Percentiles rank a stretch among this genome's conserved stretches.
phyloP scores from a whole-genome alignment of 140 eudicot species.

The Flaveria floridana region DNA sequence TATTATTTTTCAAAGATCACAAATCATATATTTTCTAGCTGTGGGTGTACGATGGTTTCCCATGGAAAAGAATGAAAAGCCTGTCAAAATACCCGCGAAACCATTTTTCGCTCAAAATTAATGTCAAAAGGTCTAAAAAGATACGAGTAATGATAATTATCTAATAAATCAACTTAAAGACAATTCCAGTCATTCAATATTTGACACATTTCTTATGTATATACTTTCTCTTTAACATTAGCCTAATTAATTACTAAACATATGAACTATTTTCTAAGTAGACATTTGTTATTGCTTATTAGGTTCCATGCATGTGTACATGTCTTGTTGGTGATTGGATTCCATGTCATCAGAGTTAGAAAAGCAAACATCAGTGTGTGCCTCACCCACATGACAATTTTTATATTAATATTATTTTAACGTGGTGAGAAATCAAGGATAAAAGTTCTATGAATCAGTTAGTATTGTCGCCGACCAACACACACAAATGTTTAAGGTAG shows the following conservation, averaged over 20 bases:
- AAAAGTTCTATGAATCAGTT: slow-evolving; percentile 5
- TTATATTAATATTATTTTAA: background rate
- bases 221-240: background rate
- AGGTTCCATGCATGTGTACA: background rate
- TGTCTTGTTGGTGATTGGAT: slow-evolving; percentile 14
- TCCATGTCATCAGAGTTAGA: slow-evolving; percentile 25
- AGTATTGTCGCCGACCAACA: background rate
- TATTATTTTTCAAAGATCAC: no score
- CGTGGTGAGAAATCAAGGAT: background rate
- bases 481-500: slow-evolving; percentile 6
- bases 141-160: no score
- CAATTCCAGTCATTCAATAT: background rate
- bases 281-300: background rate
- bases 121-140: background rate
- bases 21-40: no score
- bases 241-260: background rate
- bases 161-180: background rate
- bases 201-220: background rate
- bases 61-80: no score
- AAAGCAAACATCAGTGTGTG: slow-evolving; percentile 37
- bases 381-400: slow-evolving; percentile 43
- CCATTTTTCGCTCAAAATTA: no score
- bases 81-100: no score
- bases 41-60: no score
- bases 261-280: background rate